Evolutionary conservation across 1,284 basidiomycete genomes (phyloP).

Genomic region (Irpex lacteus): DNA sequence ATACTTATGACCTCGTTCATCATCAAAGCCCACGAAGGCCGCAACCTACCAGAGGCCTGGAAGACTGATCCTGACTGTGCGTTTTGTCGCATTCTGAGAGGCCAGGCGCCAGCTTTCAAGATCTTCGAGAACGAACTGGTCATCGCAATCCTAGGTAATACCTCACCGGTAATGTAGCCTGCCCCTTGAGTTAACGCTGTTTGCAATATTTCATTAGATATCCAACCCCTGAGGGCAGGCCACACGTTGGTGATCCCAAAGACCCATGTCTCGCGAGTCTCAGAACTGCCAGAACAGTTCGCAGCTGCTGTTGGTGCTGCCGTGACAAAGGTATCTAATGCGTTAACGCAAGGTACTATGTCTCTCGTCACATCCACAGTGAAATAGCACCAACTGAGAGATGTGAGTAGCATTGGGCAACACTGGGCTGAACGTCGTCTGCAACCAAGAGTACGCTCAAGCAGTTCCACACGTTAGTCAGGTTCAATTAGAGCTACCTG

Average conservation of each 20-base stretch:
- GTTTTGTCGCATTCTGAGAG: conserved; percentile 61
- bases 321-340: conserved; percentile 58
- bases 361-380: not conserved
- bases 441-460: conserved; percentile 81
- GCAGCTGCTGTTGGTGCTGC: conserved; percentile 57
- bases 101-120: conserved; percentile 43
- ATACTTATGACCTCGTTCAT: conserved; percentile 75
- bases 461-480: conserved; percentile 70
- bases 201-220: conserved; percentile 44
- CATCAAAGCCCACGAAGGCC: conserved; percentile 57
- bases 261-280: conserved; percentile 54
- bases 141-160: conserved; percentile 64
- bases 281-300: conserved; percentile 61
- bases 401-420: conserved; percentile 52
- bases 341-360: conserved; percentile 54
- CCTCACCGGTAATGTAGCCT: not conserved
- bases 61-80: conserved; percentile 43
- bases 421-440: conserved; percentile 69
- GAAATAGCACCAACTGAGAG: no score
- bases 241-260: conserved; percentile 73
- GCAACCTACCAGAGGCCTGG: conserved; percentile 45
- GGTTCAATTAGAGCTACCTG: not conserved
- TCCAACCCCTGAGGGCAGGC: conserved; percentile 64
- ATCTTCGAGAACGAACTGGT: conserved; percentile 66
- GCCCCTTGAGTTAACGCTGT: not conserved